These are phyloP conservation scores for Amylocystis lapponica DNA, from an alignment of 768 basidiomycete genomes.

Conservation along the genomic window DNA sequence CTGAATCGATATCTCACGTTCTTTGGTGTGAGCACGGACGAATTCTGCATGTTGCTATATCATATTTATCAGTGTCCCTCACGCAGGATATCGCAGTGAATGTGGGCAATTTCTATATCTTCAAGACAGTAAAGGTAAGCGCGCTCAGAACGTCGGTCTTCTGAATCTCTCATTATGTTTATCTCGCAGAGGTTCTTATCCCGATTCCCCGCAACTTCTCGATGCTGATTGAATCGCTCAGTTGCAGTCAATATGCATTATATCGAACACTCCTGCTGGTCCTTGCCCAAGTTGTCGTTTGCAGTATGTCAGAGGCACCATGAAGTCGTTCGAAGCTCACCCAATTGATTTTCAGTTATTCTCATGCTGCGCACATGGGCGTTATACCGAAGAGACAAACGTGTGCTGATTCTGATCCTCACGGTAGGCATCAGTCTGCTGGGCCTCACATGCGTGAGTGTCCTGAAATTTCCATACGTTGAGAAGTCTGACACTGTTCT, in stretches of 20 bases:
- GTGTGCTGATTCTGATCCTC: slow-evolving; percentile 32
- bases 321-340: too few species aligned
- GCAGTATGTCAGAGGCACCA: slow-evolving; percentile 41
- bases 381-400: slow-evolving; percentile 37
- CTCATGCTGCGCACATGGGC: slow-evolving; percentile 46
- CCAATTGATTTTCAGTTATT: too few species aligned
- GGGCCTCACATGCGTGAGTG: slow-evolving; percentile 32
- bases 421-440: slow-evolving; percentile 26
- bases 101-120: slow-evolving; percentile 14
- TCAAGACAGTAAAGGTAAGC: slow-evolving; percentile 12
- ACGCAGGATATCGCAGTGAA: slow-evolving; percentile 17
- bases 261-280: slow-evolving; percentile 39
- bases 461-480: not conserved
- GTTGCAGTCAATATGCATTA: slow-evolving; percentile 34
- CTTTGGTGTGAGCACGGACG: slow-evolving; percentile 22
- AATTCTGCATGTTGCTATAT: slow-evolving; percentile 23
- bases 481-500: not conserved
- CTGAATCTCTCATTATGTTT: not conserved
- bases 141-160: not conserved
- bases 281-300: slow-evolving; percentile 39
- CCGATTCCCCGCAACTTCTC: too few species aligned
- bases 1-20: slow-evolving; percentile 45
- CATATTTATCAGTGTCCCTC: not conserved
- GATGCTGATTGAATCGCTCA: slow-evolving; percentile 11
- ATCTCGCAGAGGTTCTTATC: slow-evolving; percentile 16